Evolutionary conservation across 371 early-diverging fungal species (phyloP).

Genomic region (Rhizopus stolonifer): DNA sequence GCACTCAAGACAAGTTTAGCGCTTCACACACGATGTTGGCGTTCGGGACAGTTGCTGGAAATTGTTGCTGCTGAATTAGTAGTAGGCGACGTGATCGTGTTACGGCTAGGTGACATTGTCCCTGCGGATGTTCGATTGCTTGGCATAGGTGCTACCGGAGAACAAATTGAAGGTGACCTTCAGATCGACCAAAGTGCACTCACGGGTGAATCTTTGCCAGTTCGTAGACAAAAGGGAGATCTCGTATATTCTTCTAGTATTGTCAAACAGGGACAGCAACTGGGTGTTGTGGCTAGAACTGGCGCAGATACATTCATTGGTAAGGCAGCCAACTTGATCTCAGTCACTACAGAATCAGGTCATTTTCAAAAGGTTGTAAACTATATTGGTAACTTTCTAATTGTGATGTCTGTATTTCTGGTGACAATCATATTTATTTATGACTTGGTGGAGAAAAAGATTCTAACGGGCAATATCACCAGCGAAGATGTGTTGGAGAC

Average conservation of each 20-base stretch:
- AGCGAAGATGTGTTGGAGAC: slow-evolving; percentile 57
- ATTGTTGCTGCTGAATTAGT: slow-evolving; percentile 70
- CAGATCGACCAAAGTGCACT: slow-evolving; percentile 94
- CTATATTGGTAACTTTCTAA: slow-evolving; percentile 90
- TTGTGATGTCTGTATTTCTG: slow-evolving; percentile 77
- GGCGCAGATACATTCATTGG: slow-evolving; percentile 91
- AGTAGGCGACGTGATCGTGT: slow-evolving; percentile 87
- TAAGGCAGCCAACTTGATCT: slow-evolving; percentile 85
- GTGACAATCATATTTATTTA: slow-evolving; percentile 82
- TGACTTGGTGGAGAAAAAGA: slow-evolving; percentile 55
- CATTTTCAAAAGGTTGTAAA: slow-evolving; percentile 93
- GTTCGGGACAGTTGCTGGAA: slow-evolving; percentile 75
- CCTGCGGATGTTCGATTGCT: slow-evolving; percentile 91
- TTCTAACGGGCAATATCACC: slow-evolving; percentile 31
- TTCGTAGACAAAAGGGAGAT: slow-evolving; percentile 75
- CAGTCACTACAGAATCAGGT: slow-evolving; percentile 80
- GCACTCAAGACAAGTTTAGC: slow-evolving; percentile 87
- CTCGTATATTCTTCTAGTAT: slow-evolving; percentile 89
- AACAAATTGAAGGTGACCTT: slow-evolving; percentile 74
- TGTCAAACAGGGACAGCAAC: slow-evolving; percentile 88
- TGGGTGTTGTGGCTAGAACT: slow-evolving; percentile 86
- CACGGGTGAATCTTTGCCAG: slow-evolving; percentile 92
- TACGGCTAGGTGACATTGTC: slow-evolving; percentile 92
- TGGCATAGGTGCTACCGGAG: too few species aligned
- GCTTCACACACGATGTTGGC: slow-evolving; percentile 76